phyloP scores from a whole-genome alignment of 2,329 filamentous ascomycete species.

The Trichophyton verrucosum region DNA sequence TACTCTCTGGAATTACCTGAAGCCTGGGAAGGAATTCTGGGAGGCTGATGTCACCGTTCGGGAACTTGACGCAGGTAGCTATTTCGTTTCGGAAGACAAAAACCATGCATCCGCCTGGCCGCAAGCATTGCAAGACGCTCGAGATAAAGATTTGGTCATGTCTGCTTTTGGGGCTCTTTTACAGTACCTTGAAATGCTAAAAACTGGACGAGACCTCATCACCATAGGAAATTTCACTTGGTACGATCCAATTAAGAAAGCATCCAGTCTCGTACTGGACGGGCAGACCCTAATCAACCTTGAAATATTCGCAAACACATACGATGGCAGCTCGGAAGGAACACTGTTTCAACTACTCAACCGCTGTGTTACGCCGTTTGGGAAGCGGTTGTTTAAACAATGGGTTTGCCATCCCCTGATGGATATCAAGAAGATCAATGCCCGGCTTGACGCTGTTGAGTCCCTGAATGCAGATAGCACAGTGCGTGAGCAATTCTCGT shows the following conservation, averaged over 20 bases:
- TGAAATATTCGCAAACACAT: conserved; percentile 90
- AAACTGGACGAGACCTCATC: conserved; percentile 75
- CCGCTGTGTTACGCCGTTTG: conserved; percentile 89
- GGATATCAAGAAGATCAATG: conserved; percentile 78
- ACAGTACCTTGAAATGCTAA: conserved; percentile 73
- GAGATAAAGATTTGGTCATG: conserved; percentile 70
- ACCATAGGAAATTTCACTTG: conserved; percentile 81
- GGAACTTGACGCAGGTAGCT: conserved; percentile 66
- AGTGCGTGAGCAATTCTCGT: conserved; percentile 75
- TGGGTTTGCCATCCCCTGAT: conserved; percentile 96
- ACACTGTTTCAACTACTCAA: conserved; percentile 87
- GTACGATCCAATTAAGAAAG: conserved; percentile 88
- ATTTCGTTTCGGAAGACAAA: conserved; percentile 54
- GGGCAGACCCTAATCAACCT: conserved; percentile 95
- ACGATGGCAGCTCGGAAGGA: conserved; percentile 71
- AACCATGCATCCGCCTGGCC: conserved; percentile 63
- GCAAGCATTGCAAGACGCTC: conserved; percentile 54
- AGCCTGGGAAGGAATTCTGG: conserved; percentile 82
- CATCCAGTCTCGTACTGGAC: conserved; percentile 79
- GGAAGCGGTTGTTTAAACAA: conserved; percentile 87
- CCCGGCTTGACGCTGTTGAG: conserved; percentile 86
- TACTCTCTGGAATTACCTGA: conserved; percentile 90
- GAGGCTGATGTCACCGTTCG: conserved; percentile 67
- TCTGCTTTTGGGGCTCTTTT: conserved; percentile 82
- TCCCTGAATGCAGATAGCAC: conserved; percentile 72